Evolutionary conservation across 2,329 filamentous ascomycete genomes (phyloP), one percentile per base, ranked within the genome.

Genomic region (Tolypocladium pustulatum): DNA sequence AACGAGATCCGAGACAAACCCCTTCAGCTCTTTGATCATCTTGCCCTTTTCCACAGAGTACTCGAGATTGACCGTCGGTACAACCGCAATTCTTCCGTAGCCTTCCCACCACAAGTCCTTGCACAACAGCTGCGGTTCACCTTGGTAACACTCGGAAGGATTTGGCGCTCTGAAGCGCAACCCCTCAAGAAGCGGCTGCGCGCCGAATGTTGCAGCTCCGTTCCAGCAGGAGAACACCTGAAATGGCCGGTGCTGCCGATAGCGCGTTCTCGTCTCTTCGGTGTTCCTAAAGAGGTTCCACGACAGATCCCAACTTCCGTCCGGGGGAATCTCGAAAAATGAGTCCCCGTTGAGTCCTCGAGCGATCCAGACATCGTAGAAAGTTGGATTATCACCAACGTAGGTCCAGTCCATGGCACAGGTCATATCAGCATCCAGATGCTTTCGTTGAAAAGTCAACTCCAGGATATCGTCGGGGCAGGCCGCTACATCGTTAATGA

Each of bases 161-260:
- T 59, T 58, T 1, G 61, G 63, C 20, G 69, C 64, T 1, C 82
- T 73, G 64, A 85, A 85, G 7, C 65, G 61, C 2, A 84, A 66
- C 0, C 70, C 68, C 0, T 70, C 68, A 4, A 82, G 59, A 10
- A 85, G 65, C 0, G 81, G 79, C 46, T 69, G 68, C 0, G 80
- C 81, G 0, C 69, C 70, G 56, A 85, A 77, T 0, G 74, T 76
- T 0, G 74, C 73, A 0, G 77, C 80, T 2, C 83, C 83, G 60
- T 85, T 84, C 82, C 83, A 85, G 66, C 83, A 86, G 0, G 81
- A 67, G 60, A 82, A 85, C 0, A 84, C 82, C 65, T 85, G 83
- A 60, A 85, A 80, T 0, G 83, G 81, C n/a, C 69, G 67, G 30
- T 71, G 66, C 0, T 61, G 60, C 0, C 61, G 53, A 57, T 75